These are phyloP conservation scores for Lathyrus tuberosus DNA, from an alignment of 306 rosid genomes.

Conservation along the genomic window DNA sequence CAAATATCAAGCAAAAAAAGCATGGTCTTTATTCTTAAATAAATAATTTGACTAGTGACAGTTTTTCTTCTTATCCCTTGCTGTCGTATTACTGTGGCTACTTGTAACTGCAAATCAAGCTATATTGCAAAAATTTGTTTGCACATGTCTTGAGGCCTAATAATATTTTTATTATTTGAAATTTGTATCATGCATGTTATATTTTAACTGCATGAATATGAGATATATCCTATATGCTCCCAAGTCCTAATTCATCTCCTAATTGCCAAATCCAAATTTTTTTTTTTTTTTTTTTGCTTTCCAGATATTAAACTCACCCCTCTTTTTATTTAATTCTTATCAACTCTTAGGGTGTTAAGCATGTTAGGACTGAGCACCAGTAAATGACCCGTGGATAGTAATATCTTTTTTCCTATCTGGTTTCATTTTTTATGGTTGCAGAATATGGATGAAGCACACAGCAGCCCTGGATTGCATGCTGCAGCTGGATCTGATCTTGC, in stretches of 20 bases:
- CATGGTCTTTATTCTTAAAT: not conserved
- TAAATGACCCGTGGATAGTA: constrained; percentile 11
- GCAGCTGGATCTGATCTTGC: constrained; percentile 99
- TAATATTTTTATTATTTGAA: constrained; percentile 11
- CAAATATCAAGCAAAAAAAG: constrained; percentile 10
- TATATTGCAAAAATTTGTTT: not conserved
- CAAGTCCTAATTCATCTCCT: too few species aligned
- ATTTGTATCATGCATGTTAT: constrained; percentile 13
- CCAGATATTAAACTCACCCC: not conserved
- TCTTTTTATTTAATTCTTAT: constrained; percentile 19
- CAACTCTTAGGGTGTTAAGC: not conserved
- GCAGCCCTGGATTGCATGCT: constrained; percentile 92
- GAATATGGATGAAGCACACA: constrained; percentile 95
- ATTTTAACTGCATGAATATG: constrained; percentile 4
- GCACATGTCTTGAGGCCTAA: not conserved
- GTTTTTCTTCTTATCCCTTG: not conserved
- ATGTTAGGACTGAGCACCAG: constrained; percentile 23
- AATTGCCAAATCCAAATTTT: too few species aligned
- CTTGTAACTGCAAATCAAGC: not conserved
- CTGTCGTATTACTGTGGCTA: not conserved
- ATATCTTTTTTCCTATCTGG: constrained; percentile 30
- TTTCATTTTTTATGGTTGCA: constrained; percentile 46
- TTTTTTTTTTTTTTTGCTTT: too few species aligned
- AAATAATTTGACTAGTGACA: not conserved
- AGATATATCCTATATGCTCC: not conserved